These are phyloP conservation scores for Rosellinia necatrix DNA, from an alignment of 2,329 filamentous ascomycete species.

Conservation along the genomic window DNA sequence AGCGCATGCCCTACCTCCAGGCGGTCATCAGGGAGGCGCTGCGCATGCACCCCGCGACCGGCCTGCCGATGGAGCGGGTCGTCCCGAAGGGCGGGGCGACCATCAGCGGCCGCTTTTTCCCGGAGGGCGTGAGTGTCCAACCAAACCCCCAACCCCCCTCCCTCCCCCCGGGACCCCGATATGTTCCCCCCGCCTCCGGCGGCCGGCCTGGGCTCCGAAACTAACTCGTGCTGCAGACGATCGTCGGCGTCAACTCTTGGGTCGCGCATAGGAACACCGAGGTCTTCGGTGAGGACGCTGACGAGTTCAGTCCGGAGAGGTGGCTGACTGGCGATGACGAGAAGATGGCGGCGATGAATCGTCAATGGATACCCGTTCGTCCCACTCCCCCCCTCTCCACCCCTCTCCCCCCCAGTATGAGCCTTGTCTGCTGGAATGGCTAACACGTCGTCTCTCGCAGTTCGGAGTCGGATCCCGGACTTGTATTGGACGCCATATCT, in stretches of 20 bases:
- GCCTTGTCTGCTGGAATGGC: too few relatives aligned
- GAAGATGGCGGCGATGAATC: slow-evolving; percentile 28
- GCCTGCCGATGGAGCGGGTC: slow-evolving; percentile 48
- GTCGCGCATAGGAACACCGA: slow-evolving; percentile 47
- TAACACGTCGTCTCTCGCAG: slow-evolving; percentile 19
- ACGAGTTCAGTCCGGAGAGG: slow-evolving; percentile 36
- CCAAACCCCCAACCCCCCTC: too few relatives aligned
- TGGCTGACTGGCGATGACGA: slow-evolving; percentile 25
- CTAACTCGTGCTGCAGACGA: slow-evolving; percentile 27
- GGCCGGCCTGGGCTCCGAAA: background rate
- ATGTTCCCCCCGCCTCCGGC: too few relatives aligned
- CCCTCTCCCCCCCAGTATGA: too few relatives aligned
- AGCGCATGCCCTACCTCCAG: slow-evolving; percentile 50
- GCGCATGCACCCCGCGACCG: slow-evolving; percentile 50
- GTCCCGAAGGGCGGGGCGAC: slow-evolving; percentile 47
- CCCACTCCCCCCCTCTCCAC: background rate
- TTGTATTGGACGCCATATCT: slow-evolving; percentile 45
- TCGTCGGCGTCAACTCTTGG: slow-evolving; percentile 50
- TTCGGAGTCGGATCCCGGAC: slow-evolving; percentile 44
- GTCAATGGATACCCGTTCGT: slow-evolving; percentile 46
- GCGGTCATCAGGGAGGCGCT: slow-evolving; percentile 54
- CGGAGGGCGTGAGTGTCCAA: slow-evolving; percentile 24
- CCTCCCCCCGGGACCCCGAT: too few relatives aligned
- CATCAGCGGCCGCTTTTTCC: slow-evolving; percentile 35
- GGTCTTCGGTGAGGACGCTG: slow-evolving; percentile 47